A percentile compares a stretch with the other conserved stretches of the same genome.
phyloP scores from a whole-genome alignment of 148 eudicot species.

The Silene latifolia region DNA sequence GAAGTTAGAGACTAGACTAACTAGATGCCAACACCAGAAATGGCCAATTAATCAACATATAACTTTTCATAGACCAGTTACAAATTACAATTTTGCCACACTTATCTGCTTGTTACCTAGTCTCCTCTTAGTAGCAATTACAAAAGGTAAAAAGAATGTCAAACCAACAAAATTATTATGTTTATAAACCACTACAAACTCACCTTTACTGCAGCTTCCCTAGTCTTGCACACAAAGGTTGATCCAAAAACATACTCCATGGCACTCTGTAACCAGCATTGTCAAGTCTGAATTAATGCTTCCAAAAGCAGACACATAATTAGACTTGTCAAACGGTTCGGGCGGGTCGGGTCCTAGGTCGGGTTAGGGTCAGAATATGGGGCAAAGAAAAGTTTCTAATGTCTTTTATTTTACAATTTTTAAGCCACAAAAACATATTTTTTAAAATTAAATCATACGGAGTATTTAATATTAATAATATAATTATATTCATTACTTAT shows the following conservation, averaged over 20 bases:
- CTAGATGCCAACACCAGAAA: background rate
- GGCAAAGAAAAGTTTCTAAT: no score
- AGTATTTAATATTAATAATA: no score
- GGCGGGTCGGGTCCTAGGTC: no score
- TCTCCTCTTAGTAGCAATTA: background rate
- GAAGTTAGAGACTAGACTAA: background rate
- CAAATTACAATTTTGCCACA: background rate
- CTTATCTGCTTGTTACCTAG: background rate
- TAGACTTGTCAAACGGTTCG: no score
- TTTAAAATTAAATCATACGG: no score
- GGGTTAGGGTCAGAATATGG: no score
- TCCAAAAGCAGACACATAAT: slow-evolving; percentile 5
- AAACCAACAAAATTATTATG: background rate
- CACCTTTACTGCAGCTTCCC: slow-evolving; percentile 85
- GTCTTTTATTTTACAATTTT: no score
- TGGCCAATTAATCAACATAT: background rate
- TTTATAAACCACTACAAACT: slow-evolving; percentile 9
- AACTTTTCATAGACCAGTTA: background rate
- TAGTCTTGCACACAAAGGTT: slow-evolving; percentile 90
- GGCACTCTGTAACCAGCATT: slow-evolving; percentile 62
- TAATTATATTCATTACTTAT: no score
- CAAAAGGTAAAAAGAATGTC: background rate
- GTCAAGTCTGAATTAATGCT: background rate
- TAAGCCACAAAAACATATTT: no score
- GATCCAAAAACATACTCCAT: slow-evolving; percentile 98